phyloP scores from a whole-genome alignment of 2,329 filamentous ascomycete genomes.

The Boeremia exigua region DNA sequence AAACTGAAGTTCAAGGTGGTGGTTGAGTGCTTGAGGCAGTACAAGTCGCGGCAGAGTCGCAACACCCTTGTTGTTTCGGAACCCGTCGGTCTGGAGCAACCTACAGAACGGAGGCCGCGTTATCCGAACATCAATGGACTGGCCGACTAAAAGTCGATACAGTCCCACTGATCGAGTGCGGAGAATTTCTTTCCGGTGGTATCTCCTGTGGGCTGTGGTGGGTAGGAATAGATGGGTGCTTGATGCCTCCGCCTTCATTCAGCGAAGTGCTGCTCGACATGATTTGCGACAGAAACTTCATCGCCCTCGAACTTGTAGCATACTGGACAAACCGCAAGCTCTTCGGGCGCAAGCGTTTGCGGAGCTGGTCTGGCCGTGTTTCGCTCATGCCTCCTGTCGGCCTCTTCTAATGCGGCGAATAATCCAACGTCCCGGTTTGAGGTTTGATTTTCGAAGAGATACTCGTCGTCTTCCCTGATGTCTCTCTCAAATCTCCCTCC shows the following conservation, averaged over 20 bases:
- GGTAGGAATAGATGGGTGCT: not conserved
- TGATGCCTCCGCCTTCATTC: slow-evolving; percentile 6
- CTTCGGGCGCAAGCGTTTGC: slow-evolving; percentile 18
- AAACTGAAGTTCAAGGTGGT: slow-evolving; percentile 1
- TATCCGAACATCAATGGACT: not conserved
- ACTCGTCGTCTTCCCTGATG: slow-evolving; percentile 38
- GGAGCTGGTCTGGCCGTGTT: slow-evolving; percentile 34
- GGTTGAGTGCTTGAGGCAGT: slow-evolving; percentile 1
- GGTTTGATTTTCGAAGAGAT: slow-evolving; percentile 34
- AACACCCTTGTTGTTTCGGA: slow-evolving; percentile 14
- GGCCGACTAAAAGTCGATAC: not conserved
- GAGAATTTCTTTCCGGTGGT: too few species aligned
- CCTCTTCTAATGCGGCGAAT: slow-evolving; percentile 37
- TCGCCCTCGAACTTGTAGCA: slow-evolving; percentile 72
- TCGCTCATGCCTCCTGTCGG: slow-evolving; percentile 35
- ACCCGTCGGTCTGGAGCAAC: slow-evolving; percentile 2
- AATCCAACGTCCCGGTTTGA: slow-evolving; percentile 17
- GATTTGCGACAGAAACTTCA: slow-evolving; percentile 69
- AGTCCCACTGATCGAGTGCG: not conserved
- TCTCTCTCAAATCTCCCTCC: slow-evolving; percentile 34
- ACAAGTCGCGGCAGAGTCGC: slow-evolving; percentile 14
- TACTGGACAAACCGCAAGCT: slow-evolving; percentile 63
- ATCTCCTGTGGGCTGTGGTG: not conserved
- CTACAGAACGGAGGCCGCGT: not conserved
- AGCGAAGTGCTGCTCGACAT: slow-evolving; percentile 66